phyloP scores from a whole-genome alignment of 352 stramenopile genomes.

The Peronospora tabacina region DNA sequence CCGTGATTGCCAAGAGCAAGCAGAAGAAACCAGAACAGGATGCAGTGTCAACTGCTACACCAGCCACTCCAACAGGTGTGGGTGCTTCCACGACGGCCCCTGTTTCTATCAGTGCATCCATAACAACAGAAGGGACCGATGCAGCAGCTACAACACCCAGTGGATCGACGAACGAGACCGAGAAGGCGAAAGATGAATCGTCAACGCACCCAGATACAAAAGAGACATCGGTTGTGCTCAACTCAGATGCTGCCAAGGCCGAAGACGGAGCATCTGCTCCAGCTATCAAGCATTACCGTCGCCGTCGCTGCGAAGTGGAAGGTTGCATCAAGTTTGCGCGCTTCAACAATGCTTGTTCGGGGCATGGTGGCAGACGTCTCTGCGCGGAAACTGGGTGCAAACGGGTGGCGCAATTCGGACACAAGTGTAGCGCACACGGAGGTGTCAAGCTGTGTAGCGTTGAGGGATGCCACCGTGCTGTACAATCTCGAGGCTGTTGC shows the following conservation, averaged over 20 bases:
- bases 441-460: constrained; percentile 71
- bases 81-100: neutral
- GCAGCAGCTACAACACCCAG: neutral
- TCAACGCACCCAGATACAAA: constrained; percentile 1
- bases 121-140: neutral
- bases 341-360: constrained; percentile 74
- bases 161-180: constrained; percentile 2
- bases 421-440: constrained; percentile 76
- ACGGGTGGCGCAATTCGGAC: constrained; percentile 66
- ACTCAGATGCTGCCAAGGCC: neutral
- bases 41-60: constrained; percentile 6
- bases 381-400: constrained; percentile 60
- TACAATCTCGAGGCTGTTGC: constrained; percentile 80
- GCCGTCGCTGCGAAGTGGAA: constrained; percentile 53
- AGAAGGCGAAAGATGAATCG: constrained; percentile 2
- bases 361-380: constrained; percentile 60
- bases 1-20: constrained; percentile 65
- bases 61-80: neutral
- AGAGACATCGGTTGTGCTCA: constrained; percentile 1
- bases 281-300: constrained; percentile 49
- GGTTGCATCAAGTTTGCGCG: constrained; percentile 69
- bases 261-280: constrained; percentile 1
- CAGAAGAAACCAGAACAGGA: constrained; percentile 16
- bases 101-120: constrained; percentile 1
- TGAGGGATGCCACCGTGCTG: constrained; percentile 57